Evolutionary conservation across 352 stramenopile species (phyloP).

Genomic region (Blastocystis sp.): DNA sequence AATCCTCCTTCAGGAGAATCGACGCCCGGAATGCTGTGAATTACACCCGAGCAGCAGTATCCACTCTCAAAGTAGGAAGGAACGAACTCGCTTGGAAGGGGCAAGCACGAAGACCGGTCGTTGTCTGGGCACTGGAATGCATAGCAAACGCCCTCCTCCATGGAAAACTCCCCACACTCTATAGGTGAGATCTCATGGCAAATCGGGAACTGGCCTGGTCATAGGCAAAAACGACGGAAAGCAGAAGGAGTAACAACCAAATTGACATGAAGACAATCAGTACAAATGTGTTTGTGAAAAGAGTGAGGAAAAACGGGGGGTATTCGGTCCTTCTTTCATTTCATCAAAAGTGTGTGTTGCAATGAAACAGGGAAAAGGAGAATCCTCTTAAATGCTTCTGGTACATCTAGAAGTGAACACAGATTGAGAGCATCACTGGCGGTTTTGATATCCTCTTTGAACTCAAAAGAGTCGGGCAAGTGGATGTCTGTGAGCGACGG

Average conservation of each 20-base stretch:
- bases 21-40: slow-evolving; percentile 39
- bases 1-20: slow-evolving; percentile 31
- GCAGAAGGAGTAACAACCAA: slow-evolving; percentile 15
- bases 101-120: not conserved
- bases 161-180: slow-evolving; percentile 60
- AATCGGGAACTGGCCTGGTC: slow-evolving; percentile 2
- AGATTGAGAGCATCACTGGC: no score
- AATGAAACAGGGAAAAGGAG: no score
- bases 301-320: not conserved
- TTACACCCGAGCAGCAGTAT: not conserved
- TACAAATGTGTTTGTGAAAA: not conserved
- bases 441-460: no score
- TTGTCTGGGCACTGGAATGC: not conserved
- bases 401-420: no score
- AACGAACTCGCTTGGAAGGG: not conserved
- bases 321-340: not conserved
- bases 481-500: no score
- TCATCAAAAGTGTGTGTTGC: no score
- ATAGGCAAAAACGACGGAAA: slow-evolving; percentile 22
- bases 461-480: no score
- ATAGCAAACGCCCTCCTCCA: slow-evolving; percentile 24
- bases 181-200: not conserved
- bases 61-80: slow-evolving; percentile 42
- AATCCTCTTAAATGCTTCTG: no score
- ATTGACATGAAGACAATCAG: not conserved